Base-by-base conservation (phyloP, 208 protist genomes). In the Wallacemonas rigidus region DNA sequence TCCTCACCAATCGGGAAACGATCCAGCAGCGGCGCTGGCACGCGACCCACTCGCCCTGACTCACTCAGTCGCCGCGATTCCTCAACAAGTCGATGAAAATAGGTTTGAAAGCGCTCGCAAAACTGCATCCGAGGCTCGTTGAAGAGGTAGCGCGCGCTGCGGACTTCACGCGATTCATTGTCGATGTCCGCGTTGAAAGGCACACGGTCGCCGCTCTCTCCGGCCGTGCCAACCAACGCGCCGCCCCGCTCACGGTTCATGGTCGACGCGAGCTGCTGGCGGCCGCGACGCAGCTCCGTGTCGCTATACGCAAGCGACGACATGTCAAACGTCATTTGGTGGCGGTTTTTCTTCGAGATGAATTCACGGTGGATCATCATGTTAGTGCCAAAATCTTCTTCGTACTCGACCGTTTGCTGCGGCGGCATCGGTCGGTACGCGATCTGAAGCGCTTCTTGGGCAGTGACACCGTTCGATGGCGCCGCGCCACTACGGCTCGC, bases 281-380 rank as follows among this genome's bases (percentile, higher is more conserved):
- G 76, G n/a, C 78, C 88, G 45, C 76, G 75, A 9, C 67, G 69
- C 64, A 94, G 75, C 74, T 96, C 88, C 62, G 87, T 61, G 14
- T 94, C 87, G 62, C 87, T 93, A 77, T 93, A 93, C 17, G 87
- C 79, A 17, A 96, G 68, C n/a, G 80, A 56, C 15, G 83, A 71
- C 14, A 94, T 71, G 64, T 88, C 80, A 26, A 85, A 85, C 9
- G 72, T 75, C 83, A 93, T 85, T 35, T 77, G 83, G 43, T 83
- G 75, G 43, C 88, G 85, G 68, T 85, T 69, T 70, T 77, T 79
- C 48, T 84, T 77, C 12, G 91, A 90, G 41, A 96, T 75, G 54
- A 88, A 96, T 82, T 96, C 88, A 51, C 91, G 91, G 67, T 96
- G 91, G 40, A 96, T 88, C 76, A 94, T 91, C 73, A 96, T 77